phyloP scores from a whole-genome alignment of 352 stramenopile species.

The Phytophthora capsici region DNA sequence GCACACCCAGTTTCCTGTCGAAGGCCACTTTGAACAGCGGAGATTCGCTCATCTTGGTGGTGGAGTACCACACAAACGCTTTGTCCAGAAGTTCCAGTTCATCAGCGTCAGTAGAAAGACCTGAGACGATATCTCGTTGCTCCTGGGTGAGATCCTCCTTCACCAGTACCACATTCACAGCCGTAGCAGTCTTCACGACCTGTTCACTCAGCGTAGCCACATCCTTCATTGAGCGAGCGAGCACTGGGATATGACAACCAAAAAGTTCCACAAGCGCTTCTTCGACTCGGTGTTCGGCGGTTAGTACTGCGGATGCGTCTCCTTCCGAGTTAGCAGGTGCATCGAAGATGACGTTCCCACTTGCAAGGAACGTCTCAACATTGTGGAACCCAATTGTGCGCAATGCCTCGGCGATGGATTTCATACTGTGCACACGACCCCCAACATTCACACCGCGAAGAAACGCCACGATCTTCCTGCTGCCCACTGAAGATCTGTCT shows the following conservation, averaged over 20 bases:
- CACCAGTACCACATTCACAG: conserved; percentile 38
- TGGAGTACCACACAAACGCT: conserved; percentile 42
- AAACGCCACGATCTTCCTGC: conserved; percentile 35
- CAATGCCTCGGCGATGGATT: conserved; percentile 31
- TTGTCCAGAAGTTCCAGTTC: conserved; percentile 32
- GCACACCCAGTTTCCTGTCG: conserved; percentile 37
- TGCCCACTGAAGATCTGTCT: too few species aligned
- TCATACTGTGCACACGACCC: conserved; percentile 40
- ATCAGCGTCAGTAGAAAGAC: conserved; percentile 23
- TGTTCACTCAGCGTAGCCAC: conserved; percentile 9
- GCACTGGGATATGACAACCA: conserved; percentile 28
- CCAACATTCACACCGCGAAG: conserved; percentile 43
- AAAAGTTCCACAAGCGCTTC: conserved; percentile 32
- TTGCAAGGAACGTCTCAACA: conserved; percentile 42
- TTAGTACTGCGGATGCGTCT: not conserved
- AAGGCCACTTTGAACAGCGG: conserved; percentile 46
- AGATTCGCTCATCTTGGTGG: conserved; percentile 44
- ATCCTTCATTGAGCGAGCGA: conserved; percentile 29
- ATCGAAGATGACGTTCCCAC: conserved; percentile 41
- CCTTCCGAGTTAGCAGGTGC: not conserved
- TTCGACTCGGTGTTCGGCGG: conserved; percentile 32
- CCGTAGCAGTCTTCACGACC: conserved; percentile 22
- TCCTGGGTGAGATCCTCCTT: conserved; percentile 28
- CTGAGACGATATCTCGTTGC: conserved; percentile 26
- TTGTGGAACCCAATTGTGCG: conserved; percentile 20